These are phyloP conservation scores for Plasmodium coatneyi DNA, from an alignment of 169 alveolate genomes.

Conservation along the genomic window DNA sequence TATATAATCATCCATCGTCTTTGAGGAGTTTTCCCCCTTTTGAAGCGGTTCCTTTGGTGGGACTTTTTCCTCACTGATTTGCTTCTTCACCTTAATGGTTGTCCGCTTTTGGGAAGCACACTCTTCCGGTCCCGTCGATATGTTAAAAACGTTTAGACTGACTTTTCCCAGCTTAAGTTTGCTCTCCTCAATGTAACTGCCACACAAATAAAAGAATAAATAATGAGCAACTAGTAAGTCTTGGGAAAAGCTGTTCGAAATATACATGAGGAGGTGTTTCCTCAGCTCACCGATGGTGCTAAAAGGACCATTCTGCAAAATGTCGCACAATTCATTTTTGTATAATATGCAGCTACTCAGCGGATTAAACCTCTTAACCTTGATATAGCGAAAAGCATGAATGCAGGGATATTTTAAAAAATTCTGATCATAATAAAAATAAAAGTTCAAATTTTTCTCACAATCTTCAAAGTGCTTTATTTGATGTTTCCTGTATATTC, in stretches of 20 bases:
- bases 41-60: background rate
- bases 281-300: conserved; percentile 25
- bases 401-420: conserved; percentile 70
- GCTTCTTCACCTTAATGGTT: background rate
- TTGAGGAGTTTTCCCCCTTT: background rate
- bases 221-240: conserved; percentile 60
- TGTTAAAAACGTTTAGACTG: conserved; percentile 44
- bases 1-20: background rate
- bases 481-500: conserved; percentile 71
- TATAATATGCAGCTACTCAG: conserved; percentile 53
- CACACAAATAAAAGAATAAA: conserved; percentile 68
- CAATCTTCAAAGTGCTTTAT: conserved; percentile 50
- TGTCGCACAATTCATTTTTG: conserved; percentile 38
- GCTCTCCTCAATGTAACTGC: conserved; percentile 55
- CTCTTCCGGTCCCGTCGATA: background rate
- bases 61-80: background rate
- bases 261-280: conserved; percentile 27
- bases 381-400: conserved; percentile 60
- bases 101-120: background rate
- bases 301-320: conserved; percentile 50
- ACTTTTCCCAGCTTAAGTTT: conserved; percentile 57
- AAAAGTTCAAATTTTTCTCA: conserved; percentile 47
- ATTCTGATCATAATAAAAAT: conserved; percentile 65
- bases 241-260: conserved; percentile 31
- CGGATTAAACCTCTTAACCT: conserved; percentile 60